Conservation (phyloP, 1,139 yeast species). For the Torulaspora globosa region DNA sequence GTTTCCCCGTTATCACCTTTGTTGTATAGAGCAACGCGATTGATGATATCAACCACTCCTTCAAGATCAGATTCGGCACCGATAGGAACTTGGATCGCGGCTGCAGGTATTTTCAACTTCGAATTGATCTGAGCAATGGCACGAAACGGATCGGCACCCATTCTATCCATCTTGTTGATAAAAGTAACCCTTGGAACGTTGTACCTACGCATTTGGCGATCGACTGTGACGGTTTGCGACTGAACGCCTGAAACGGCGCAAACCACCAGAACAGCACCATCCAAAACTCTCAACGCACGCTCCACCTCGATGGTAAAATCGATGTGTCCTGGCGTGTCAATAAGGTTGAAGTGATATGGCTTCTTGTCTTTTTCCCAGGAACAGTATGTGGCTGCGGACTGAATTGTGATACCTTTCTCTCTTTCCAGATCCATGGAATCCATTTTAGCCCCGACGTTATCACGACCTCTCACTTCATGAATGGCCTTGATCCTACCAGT, state of each 20-base stretch:
- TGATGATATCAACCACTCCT: conserved; percentile 90
- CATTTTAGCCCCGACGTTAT: conserved; percentile 98
- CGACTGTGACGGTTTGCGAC: conserved; percentile 97
- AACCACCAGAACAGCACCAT: conserved; percentile 96
- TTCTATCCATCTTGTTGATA: conserved; percentile 96
- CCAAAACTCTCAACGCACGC: conserved; percentile 92
- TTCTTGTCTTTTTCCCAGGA: conserved; percentile 78
- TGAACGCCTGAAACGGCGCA: conserved; percentile 99
- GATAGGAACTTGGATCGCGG: conserved; percentile 96
- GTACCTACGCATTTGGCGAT: conserved; percentile 97
- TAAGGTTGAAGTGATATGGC: conserved; percentile 82
- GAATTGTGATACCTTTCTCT: conserved; percentile 96
- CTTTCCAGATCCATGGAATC: conserved; percentile 97
- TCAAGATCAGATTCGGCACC: conserved; percentile 81
- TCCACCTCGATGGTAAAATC: conserved; percentile 98
- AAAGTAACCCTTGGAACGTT: conserved; percentile 95
- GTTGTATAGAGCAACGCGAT: conserved; percentile 79
- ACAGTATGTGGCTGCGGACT: conserved; percentile 97
- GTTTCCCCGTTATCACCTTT: conserved; percentile 92
- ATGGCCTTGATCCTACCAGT: conserved; percentile 97
- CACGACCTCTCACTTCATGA: conserved; percentile 97
- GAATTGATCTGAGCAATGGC: conserved; percentile 87
- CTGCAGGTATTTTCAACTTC: conserved; percentile 90
- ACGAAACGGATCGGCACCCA: conserved; percentile 97
- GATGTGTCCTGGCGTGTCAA: conserved; percentile 98